Conservation (phyloP, 768 basidiomycete species). For the Tricholoma sp. region DNA sequence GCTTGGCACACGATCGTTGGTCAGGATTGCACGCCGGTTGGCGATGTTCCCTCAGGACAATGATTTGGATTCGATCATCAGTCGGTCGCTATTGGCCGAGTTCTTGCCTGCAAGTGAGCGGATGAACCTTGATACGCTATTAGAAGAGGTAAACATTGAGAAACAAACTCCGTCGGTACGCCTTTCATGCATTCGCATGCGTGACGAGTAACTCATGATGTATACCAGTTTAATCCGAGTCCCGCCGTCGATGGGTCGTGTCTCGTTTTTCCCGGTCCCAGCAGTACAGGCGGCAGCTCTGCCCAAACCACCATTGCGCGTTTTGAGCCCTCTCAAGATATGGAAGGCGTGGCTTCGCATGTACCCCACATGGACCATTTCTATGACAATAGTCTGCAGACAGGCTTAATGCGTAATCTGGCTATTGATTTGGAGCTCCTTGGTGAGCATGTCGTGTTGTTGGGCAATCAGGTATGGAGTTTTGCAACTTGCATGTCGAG, state of each 20-base stretch:
- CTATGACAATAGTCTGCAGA: constrained; percentile 66
- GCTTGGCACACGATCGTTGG: constrained; percentile 55
- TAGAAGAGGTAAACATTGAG: constrained; percentile 46
- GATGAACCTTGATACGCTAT: constrained; percentile 44
- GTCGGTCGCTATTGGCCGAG: constrained; percentile 47
- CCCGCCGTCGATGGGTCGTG: constrained; percentile 32
- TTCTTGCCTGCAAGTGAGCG: constrained; percentile 58
- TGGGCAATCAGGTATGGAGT: constrained; percentile 58
- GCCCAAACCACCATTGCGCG: constrained; percentile 36
- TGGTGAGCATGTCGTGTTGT: constrained; percentile 57
- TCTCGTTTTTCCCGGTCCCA: constrained; percentile 44
- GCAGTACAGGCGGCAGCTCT: constrained; percentile 26
- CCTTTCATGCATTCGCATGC: constrained; percentile 1
- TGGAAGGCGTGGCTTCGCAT: constrained; percentile 49
- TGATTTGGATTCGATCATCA: constrained; percentile 43
- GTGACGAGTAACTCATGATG: constrained; percentile 4
- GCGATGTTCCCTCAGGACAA: constrained; percentile 38
- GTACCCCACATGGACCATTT: constrained; percentile 68
- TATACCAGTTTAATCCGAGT: constrained; percentile 42
- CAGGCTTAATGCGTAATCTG: constrained; percentile 59
- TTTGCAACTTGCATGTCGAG: neutral
- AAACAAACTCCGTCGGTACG: constrained; percentile 38
- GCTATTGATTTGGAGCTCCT: constrained; percentile 58
- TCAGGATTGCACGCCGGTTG: constrained; percentile 48
- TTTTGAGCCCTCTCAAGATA: constrained; percentile 46